Evolutionary conservation across 208 protist species (phyloP), one percentile per base, ranked within the genome.

Genomic region (Trypanosoma brucei): DNA sequence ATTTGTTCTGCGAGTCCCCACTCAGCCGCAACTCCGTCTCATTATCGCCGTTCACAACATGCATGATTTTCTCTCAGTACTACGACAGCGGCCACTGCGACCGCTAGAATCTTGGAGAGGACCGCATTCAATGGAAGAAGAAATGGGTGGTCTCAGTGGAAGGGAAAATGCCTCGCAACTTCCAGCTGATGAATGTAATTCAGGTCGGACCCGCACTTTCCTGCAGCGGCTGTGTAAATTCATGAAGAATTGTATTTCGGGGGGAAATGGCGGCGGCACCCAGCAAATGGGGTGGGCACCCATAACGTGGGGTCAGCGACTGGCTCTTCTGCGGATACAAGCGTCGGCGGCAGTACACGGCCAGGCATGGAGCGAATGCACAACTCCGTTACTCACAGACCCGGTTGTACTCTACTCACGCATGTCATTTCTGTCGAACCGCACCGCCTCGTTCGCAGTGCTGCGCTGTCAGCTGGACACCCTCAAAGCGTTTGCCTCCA

Each of bases 11-110:
- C 81, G 78, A 22, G 81, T 91, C 46, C 81, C 84, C 11, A 81
- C 85, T 55, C 58, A 67, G 5, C 81, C 78, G 44, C 64, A 79
- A 40, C 73, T 91, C 58, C 83, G 81, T 42, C 76, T 91, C 45
- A 84, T 78, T 50, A 69, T 87, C 14, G 84, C 81, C 1, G 59
- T 91, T 9, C 84, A 87, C 64, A 81, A 86, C 70, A 39, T 91
- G 35, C 72, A 86, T 55, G 84, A 91, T 59, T 72, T 91, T 14
- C 44, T 91, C 59, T 68, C 75, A 37, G 50, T 91, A 7, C 59
- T 91, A 39, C 68, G 72, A 4, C 71, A 81, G 56, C 54, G 54
- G 4, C 78, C 76, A 0, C 38, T 91, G 36, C 33, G 57, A 45
- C 59, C 58, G 8, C 65, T 81, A 44, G 49, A 80, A 39, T 70